Evolutionary conservation across 108 stramenopile genomes (phyloP).

Genomic region (Nitzschia putrida): DNA sequence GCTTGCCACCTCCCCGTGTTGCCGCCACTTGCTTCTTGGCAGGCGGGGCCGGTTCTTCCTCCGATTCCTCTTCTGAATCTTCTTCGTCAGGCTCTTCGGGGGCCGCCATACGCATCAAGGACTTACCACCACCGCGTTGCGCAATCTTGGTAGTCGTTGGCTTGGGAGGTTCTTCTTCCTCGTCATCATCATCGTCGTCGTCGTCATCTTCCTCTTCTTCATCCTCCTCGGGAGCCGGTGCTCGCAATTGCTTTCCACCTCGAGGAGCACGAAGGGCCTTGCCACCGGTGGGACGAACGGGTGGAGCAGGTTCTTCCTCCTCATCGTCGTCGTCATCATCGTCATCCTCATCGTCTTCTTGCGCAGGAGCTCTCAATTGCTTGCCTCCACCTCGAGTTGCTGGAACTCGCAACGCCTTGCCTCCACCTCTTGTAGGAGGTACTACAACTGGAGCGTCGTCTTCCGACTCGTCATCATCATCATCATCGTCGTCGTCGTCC

Average conservation of each 20-base stretch:
- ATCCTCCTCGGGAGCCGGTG: slow-evolving; percentile 38
- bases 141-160: slow-evolving; percentile 29
- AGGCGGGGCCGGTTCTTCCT: slow-evolving; percentile 7
- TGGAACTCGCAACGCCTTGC: slow-evolving; percentile 29
- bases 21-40: neutral
- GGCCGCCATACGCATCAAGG: slow-evolving; percentile 47
- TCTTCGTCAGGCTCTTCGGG: slow-evolving; percentile 26
- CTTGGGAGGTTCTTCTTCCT: slow-evolving; percentile 27
- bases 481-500: slow-evolving; percentile 47
- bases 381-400: slow-evolving; percentile 48
- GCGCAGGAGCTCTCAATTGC: slow-evolving; percentile 55
- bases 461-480: slow-evolving; percentile 49
- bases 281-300: slow-evolving; percentile 48
- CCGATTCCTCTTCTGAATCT: slow-evolving; percentile 29
- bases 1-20: neutral
- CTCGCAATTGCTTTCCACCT: slow-evolving; percentile 60
- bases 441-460: slow-evolving; percentile 29
- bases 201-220: slow-evolving; percentile 40
- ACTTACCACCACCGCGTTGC: slow-evolving; percentile 64
- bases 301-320: slow-evolving; percentile 33
- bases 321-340: slow-evolving; percentile 46
- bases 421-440: slow-evolving; percentile 29
- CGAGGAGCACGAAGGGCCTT: slow-evolving; percentile 44
- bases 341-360: slow-evolving; percentile 41
- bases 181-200: slow-evolving; percentile 44